Evolutionary conservation across 257 asterid species (phyloP).

Genomic region (Henckelia pumila): DNA sequence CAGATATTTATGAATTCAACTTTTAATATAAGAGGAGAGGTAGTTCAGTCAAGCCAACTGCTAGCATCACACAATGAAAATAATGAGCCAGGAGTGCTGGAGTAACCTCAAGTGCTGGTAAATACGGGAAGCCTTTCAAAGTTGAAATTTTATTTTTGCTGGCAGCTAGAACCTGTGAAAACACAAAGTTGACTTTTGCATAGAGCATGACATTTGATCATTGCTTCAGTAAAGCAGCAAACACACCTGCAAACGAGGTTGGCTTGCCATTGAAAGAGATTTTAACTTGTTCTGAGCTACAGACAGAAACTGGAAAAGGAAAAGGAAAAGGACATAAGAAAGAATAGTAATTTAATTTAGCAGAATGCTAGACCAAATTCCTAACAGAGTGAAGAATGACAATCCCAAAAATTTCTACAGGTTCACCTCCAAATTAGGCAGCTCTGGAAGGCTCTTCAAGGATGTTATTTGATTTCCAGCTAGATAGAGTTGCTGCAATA

Average conservation of each 20-base stretch:
- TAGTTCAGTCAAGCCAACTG: constrained; percentile 17
- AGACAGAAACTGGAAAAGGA: constrained; percentile 74
- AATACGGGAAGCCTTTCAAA: constrained; percentile 90
- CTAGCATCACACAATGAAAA: constrained; percentile 3
- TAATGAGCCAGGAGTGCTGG: constrained; percentile 15
- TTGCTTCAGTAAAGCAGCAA: constrained; percentile 26
- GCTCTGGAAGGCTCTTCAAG: constrained; percentile 93
- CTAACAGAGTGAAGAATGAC: constrained; percentile 17
- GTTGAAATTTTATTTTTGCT: constrained; percentile 97
- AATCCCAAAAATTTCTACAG: constrained; percentile 21
- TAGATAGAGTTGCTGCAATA: constrained; percentile 93
- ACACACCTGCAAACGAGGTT: constrained; percentile 95
- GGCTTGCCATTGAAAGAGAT: constrained; percentile 96
- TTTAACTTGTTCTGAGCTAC: constrained; percentile 97
- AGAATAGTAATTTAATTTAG: constrained; percentile 1
- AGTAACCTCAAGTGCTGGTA: constrained; percentile 97
- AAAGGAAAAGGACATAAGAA: constrained; percentile 14
- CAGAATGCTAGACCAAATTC: constrained; percentile 16
- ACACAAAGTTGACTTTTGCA: constrained; percentile 18
- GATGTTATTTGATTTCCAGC: constrained; percentile 98
- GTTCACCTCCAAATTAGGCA: constrained; percentile 95
- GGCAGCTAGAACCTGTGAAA: constrained; percentile 87
- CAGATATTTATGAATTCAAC: background rate
- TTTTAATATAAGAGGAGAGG: background rate
- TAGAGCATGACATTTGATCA: constrained; percentile 23